Percentiles rank a stretch among this genome's conserved stretches.
phyloP scores from a whole-genome alignment of 1,284 basidiomycete species.

The Sutorius eximius region DNA sequence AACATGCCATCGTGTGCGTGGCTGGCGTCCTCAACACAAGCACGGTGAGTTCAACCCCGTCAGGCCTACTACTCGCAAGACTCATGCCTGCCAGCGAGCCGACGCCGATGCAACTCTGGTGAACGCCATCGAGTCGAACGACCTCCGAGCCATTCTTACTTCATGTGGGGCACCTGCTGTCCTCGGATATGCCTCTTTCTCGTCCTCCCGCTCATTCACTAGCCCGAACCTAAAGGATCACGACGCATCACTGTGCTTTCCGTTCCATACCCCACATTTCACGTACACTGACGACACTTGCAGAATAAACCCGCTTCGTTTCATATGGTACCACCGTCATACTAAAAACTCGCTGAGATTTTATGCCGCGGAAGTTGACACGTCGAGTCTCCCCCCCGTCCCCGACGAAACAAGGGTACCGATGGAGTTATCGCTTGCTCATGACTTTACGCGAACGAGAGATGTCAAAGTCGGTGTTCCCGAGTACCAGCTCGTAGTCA shows the following conservation, averaged over 20 bases:
- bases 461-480: not conserved
- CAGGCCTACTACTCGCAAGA: not conserved
- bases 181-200: constrained; percentile 28
- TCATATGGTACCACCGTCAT: constrained; percentile 55
- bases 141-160: constrained; percentile 1
- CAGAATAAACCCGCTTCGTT: constrained; percentile 26
- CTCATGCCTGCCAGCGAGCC: constrained; percentile 16
- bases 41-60: constrained; percentile 31
- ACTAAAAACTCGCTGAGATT: constrained; percentile 50
- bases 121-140: constrained; percentile 9
- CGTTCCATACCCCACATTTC: constrained; percentile 6
- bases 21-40: constrained; percentile 46
- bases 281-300: constrained; percentile 9
- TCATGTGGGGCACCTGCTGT: constrained; percentile 29
- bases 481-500: constrained; percentile 21
- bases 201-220: constrained; percentile 2
- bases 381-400: constrained; percentile 27
- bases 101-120: constrained; percentile 22
- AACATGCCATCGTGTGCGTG: constrained; percentile 43
- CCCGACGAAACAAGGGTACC: constrained; percentile 9
- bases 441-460: constrained; percentile 31
- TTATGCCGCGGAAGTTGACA: constrained; percentile 47
- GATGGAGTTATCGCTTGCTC: constrained; percentile 21
- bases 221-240: constrained; percentile 22
- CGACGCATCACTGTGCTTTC: constrained; percentile 16